Evolutionary conservation across 768 basidiomycete genomes (phyloP), one percentile per base, ranked within the genome.

Genomic region (Boletus rufocinnamomeus): DNA sequence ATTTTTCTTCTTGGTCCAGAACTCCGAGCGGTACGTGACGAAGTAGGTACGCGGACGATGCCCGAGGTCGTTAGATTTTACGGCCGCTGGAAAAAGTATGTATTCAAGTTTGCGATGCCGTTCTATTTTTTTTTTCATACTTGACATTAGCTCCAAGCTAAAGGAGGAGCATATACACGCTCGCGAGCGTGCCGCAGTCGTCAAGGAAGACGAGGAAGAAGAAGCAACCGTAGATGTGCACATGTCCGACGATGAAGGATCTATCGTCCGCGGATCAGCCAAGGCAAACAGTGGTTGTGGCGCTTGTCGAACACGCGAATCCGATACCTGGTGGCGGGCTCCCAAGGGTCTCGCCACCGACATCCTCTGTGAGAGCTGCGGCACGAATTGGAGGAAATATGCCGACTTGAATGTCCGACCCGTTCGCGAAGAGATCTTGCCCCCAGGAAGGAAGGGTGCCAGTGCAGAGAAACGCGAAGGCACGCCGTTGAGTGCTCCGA

Each of bases 381-480:
- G 94, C 14, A 82, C 85, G 46, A 89, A 89, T 62, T 97, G 93
- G 89, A 80, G 94, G 64, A 97, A 95, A 74, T 97, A 97, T 70
- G 94, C 92, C 0, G 93, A 95, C 64, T 77, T 95, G 50, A 91
- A 87, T 64, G 86, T 89, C 27, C 80, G 89, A 43, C 86, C 87
- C 10, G 57, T 85, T 21, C 82, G 89, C 30, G 90, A 93, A 56
- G 89, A 91, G 47, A 77, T 82, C 1, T 66, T 82, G 1, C 76
- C 82, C 0, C 68, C 77, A 2, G 73, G 76, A 30, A 74, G 74
- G 63, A 80, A 78, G 67, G 65, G 69, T 49, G n/a, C n/a, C n/a
- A n/a, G n/a, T n/a, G 63, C 63, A 38, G 81, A 84, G 57, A 86
- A 85, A 74, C 77, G 84, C 23, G 84, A 87, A 59, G 90, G 90